Evolutionary conservation across 2,329 filamentous ascomycete genomes (phyloP).

Genomic region (Verticillium longisporum): DNA sequence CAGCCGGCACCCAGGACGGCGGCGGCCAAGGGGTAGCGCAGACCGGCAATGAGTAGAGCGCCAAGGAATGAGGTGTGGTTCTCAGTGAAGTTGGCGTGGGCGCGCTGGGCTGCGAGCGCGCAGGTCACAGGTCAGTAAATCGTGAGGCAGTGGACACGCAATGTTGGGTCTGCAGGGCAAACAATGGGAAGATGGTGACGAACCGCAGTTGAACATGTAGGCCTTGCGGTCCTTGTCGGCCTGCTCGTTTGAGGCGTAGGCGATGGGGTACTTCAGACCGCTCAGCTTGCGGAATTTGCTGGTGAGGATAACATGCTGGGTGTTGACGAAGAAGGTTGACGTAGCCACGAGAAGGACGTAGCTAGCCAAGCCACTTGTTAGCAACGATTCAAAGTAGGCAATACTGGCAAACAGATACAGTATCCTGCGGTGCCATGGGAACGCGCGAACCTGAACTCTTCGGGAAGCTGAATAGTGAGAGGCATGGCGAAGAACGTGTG

Average conservation of each 20-base stretch:
- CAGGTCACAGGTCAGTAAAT: neutral
- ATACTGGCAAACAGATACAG: neutral
- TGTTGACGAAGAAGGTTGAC: conserved; percentile 51
- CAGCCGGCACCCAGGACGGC: conserved; percentile 45
- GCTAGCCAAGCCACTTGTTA: conserved; percentile 28
- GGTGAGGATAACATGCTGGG: conserved; percentile 42
- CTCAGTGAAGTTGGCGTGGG: conserved; percentile 59
- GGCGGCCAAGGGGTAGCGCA: conserved; percentile 44
- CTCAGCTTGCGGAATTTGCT: conserved; percentile 41
- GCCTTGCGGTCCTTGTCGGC: conserved; percentile 48
- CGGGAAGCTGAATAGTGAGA: conserved; percentile 34
- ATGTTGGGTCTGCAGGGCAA: neutral
- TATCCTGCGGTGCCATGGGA: neutral
- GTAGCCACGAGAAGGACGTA: conserved; percentile 54
- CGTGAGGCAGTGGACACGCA: neutral
- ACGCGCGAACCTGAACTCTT: conserved; percentile 41
- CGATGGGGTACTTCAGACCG: conserved; percentile 48
- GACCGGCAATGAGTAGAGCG: conserved; percentile 47
- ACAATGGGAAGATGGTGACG: conserved; percentile 12
- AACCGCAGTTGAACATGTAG: conserved; percentile 57
- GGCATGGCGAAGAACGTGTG: conserved; percentile 25
- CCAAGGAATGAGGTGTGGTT: conserved; percentile 47
- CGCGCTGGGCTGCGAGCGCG: conserved; percentile 42
- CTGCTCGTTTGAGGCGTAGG: conserved; percentile 48
- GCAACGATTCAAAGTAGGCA: neutral